Conservation (phyloP, 2,329 filamentous ascomycete species). For the Fusarium stilboides region DNA sequence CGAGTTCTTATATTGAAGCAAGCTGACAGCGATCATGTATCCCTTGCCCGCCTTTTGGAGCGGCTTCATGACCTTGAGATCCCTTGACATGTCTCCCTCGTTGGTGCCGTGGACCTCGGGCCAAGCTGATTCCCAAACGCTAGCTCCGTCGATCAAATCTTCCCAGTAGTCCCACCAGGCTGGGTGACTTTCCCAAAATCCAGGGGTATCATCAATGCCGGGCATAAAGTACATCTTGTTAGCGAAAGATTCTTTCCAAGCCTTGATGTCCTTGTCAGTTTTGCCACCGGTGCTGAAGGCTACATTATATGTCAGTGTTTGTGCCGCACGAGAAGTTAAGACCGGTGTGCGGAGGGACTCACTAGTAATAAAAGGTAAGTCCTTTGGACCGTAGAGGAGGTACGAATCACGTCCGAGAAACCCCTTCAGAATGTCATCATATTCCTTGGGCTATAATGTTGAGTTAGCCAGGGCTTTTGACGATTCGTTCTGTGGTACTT, state of each 20-base stretch:
- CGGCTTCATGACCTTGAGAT: background rate
- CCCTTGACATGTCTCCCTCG: background rate
- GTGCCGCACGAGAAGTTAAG: too few species aligned
- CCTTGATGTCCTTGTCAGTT: background rate
- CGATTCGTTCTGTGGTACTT: background rate
- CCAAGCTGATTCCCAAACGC: slow-evolving; percentile 3
- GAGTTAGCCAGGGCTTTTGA: background rate
- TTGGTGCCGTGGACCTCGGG: background rate
- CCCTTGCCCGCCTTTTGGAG: background rate
- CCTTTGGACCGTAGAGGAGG: background rate
- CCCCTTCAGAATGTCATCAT: background rate
- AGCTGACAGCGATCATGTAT: background rate
- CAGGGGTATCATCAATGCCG: background rate
- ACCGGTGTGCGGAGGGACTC: background rate
- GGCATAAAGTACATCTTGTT: background rate
- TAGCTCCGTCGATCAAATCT: slow-evolving; percentile 3
- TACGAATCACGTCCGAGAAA: background rate
- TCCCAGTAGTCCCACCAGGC: background rate
- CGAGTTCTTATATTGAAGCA: slow-evolving; percentile 7
- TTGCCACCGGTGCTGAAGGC: slow-evolving; percentile 1
- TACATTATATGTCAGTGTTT: background rate
- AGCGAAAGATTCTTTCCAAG: background rate
- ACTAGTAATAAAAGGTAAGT: slow-evolving; percentile 1
- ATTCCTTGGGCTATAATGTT: background rate
- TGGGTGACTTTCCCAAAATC: slow-evolving; percentile 2